These are phyloP conservation scores for Fusarium austroafricanum DNA, from an alignment of 2,329 filamentous ascomycete species.

Conservation along the genomic window DNA sequence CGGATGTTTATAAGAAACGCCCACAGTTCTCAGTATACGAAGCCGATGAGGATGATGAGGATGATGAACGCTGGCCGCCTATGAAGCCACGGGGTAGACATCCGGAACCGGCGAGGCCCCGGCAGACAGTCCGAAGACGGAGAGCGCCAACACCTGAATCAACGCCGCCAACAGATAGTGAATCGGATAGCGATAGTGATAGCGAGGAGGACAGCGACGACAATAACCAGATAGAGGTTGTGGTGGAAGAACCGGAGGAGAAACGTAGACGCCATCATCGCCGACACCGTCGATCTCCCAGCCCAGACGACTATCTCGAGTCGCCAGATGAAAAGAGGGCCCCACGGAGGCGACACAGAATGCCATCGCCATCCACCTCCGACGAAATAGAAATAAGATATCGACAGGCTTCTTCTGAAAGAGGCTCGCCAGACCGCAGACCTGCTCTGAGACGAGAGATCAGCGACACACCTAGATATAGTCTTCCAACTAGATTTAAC, in stretches of 20 bases:
- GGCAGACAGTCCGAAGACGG: constrained; percentile 27
- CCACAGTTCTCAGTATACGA: constrained; percentile 45
- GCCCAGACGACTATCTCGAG: constrained; percentile 45
- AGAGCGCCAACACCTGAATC: constrained; percentile 39
- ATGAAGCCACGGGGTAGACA: constrained; percentile 38
- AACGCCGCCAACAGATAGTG: constrained; percentile 31
- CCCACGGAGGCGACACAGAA: constrained; percentile 38
- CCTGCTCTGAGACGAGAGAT: constrained; percentile 46
- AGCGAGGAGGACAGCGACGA: constrained; percentile 33
- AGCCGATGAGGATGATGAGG: constrained; percentile 43
- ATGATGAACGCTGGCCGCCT: constrained; percentile 27
- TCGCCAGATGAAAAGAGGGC: constrained; percentile 44
- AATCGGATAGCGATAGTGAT: constrained; percentile 27
- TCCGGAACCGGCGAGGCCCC: constrained; percentile 33
- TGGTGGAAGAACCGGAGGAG: constrained; percentile 47
- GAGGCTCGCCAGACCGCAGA: constrained; percentile 45
- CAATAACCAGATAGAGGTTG: constrained; percentile 39
- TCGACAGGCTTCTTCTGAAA: constrained; percentile 45
- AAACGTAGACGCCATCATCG: constrained; percentile 33
- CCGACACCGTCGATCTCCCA: constrained; percentile 34
- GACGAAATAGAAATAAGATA: constrained; percentile 45
- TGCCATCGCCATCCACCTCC: constrained; percentile 38
- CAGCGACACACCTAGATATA: constrained; percentile 48
- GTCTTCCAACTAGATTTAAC: constrained; percentile 40
- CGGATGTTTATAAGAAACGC: constrained; percentile 49